A percentile compares a stretch with the other conserved stretches of the same genome.
Evolutionary conservation across 163 green algal genomes (phyloP).

Genomic region (Scenedesmus sp.): DNA sequence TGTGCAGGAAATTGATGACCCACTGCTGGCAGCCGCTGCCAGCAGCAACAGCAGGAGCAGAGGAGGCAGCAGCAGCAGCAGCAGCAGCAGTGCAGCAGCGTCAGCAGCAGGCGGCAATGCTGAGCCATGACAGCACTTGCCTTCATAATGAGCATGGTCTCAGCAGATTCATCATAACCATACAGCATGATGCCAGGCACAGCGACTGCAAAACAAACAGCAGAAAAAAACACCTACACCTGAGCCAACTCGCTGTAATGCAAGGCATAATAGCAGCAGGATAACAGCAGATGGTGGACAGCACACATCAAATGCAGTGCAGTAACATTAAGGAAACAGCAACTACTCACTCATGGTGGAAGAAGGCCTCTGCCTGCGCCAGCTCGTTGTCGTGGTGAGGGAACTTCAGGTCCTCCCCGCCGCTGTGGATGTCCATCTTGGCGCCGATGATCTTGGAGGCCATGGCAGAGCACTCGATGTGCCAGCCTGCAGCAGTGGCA

Average conservation of each 20-base stretch:
- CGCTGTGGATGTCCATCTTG: constrained; percentile 94
- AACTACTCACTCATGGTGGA: constrained; percentile 72
- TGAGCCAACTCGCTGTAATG: background rate
- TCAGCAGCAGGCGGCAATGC: background rate
- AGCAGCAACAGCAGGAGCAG: constrained; percentile 5
- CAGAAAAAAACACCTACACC: background rate
- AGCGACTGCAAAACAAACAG: background rate
- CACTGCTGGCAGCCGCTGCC: constrained; percentile 83
- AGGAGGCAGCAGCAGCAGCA: constrained; percentile 1
- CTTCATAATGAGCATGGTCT: no score
- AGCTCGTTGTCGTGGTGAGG: constrained; percentile 99
- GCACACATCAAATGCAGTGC: background rate
- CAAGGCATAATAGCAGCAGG: no score
- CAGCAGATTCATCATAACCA: no score
- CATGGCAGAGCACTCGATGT: constrained; percentile 99
- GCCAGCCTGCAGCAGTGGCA: constrained; percentile 84
- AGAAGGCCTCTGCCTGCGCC: constrained; percentile 94
- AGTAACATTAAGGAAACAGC: background rate
- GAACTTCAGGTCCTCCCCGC: constrained; percentile 96
- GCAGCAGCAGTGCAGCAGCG: background rate
- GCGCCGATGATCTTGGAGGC: constrained; percentile 87
- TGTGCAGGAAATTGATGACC: constrained; percentile 99
- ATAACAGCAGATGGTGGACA: no score
- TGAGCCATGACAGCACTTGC: no score
- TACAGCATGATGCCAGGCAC: no score